phyloP scores from a whole-genome alignment of 352 stramenopile species.

The Globisporangium nunn region DNA sequence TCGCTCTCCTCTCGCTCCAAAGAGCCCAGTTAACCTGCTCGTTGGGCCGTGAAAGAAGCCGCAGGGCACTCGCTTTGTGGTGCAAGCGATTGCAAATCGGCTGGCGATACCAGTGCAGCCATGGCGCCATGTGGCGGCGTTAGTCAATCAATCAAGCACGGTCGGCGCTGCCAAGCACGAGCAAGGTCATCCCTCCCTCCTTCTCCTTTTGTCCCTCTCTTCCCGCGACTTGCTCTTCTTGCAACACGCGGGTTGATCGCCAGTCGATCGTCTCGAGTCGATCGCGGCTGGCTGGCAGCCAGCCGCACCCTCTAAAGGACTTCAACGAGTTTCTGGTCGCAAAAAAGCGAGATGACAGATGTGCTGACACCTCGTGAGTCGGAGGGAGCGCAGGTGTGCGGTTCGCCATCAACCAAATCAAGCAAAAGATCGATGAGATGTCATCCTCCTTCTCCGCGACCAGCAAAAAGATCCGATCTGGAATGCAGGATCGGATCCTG shows the following conservation, averaged over 20 bases:
- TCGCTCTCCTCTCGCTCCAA: no score
- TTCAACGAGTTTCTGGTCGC: no score
- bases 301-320: no score
- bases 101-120: not conserved
- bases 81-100: not conserved
- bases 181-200: no score
- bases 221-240: no score
- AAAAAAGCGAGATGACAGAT: not conserved
- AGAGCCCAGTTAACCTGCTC: no score
- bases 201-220: no score
- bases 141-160: not conserved
- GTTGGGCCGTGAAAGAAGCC: not conserved
- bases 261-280: no score
- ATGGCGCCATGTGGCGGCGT: not conserved
- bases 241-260: no score
- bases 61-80: not conserved
- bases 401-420: no score
- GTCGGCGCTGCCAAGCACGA: no score
- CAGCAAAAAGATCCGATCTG: slow-evolving; percentile 2
- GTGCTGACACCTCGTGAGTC: not conserved
- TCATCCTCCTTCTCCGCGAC: not conserved
- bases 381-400: not conserved
- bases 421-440: not conserved
- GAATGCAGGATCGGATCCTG: not conserved
- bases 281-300: no score